These are phyloP conservation scores for Hypoxylon sp. DNA, from an alignment of 2,329 filamentous ascomycete species.

Conservation along the genomic window DNA sequence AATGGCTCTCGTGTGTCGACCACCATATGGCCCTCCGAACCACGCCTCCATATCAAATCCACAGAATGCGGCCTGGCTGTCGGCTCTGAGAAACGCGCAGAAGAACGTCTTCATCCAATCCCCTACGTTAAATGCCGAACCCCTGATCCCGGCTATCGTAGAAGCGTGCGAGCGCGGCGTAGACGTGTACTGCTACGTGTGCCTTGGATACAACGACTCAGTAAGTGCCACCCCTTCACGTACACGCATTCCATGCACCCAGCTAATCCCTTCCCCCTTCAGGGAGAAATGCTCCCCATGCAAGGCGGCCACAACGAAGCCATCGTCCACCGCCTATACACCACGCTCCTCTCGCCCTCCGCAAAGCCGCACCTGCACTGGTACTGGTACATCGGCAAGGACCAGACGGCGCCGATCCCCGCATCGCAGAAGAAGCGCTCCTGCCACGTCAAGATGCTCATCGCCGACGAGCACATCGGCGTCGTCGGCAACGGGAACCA, in stretches of 20 bases:
- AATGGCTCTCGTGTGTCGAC: constrained; percentile 79
- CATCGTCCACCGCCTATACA: constrained; percentile 73
- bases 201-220: constrained; percentile 83
- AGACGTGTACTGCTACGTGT: constrained; percentile 78
- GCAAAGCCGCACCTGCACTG: constrained; percentile 70
- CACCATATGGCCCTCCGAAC: constrained; percentile 75
- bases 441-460: constrained; percentile 84
- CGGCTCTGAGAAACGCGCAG: constrained; percentile 75
- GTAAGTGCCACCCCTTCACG: constrained; percentile 53
- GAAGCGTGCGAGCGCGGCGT: constrained; percentile 77
- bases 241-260: background rate
- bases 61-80: constrained; percentile 83
- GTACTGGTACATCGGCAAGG: constrained; percentile 81
- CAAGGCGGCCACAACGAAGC: constrained; percentile 85
- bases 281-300: constrained; percentile 81
- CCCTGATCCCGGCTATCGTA: constrained; percentile 73
- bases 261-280: background rate
- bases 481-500: constrained; percentile 85
- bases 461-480: constrained; percentile 77
- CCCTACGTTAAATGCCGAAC: constrained; percentile 81
- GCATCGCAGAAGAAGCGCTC: constrained; percentile 75
- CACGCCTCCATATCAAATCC: constrained; percentile 74
- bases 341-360: constrained; percentile 66
- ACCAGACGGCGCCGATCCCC: constrained; percentile 77
- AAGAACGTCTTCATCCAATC: constrained; percentile 82